phyloP scores from a whole-genome alignment of 345 rosid genomes.

The Raphanus raphanistrum region DNA sequence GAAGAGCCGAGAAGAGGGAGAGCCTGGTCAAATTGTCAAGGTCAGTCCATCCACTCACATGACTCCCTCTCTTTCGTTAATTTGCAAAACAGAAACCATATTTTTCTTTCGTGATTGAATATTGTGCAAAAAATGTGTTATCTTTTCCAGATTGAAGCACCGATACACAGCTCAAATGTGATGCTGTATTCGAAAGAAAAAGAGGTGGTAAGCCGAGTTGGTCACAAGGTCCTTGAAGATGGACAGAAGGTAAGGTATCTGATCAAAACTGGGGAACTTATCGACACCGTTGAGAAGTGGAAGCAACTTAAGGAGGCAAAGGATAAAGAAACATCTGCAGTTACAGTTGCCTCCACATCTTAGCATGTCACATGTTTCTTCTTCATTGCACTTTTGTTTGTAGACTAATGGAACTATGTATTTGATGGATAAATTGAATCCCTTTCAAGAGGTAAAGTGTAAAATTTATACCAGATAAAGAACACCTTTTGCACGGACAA shows the following conservation, averaged over 20 bases:
- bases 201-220: slow-evolving; percentile 74
- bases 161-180: slow-evolving; percentile 93
- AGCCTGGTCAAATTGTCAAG: slow-evolving; percentile 86
- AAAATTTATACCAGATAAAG: background rate
- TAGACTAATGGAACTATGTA: too few species aligned
- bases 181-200: slow-evolving; percentile 89
- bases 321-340: slow-evolving; percentile 54
- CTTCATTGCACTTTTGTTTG: background rate
- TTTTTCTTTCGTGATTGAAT: background rate
- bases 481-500: background rate
- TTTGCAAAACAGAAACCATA: background rate
- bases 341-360: slow-evolving; percentile 38
- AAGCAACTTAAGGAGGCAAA: slow-evolving; percentile 68
- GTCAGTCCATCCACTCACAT: slow-evolving; percentile 36
- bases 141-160: slow-evolving; percentile 78
- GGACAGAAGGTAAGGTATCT: slow-evolving; percentile 73
- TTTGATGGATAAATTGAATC: slow-evolving; percentile 11
- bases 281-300: slow-evolving; percentile 76
- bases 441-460: background rate
- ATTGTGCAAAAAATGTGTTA: slow-evolving; percentile 1
- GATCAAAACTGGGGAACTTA: slow-evolving; percentile 81
- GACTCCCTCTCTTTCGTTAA: background rate
- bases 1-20: slow-evolving; percentile 87
- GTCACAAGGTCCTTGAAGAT: slow-evolving; percentile 71
- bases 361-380: slow-evolving; percentile 1